A percentile compares a stretch with the other conserved stretches of the same genome.
Evolutionary conservation across 352 stramenopile species (phyloP).

Genomic region (Aphanomyces cochlioides): DNA sequence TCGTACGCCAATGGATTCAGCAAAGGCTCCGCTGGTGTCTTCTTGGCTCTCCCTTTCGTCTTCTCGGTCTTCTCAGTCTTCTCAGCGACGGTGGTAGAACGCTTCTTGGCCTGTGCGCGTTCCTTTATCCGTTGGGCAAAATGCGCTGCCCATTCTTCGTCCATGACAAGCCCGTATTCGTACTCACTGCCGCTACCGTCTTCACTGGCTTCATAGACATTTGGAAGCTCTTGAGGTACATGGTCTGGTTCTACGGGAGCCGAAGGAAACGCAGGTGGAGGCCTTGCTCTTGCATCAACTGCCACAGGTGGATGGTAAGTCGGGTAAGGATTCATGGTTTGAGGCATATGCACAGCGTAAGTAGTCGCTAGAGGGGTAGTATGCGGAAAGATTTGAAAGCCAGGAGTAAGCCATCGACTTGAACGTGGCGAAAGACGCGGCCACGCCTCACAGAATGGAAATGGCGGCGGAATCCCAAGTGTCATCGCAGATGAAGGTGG

Average conservation of each 20-base stretch:
- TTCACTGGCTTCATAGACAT: neutral
- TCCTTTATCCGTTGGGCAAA: constrained; percentile 32
- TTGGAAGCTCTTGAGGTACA: too few relatives aligned
- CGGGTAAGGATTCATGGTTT: too few relatives aligned
- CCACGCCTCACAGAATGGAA: constrained; percentile 73
- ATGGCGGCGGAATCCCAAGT: constrained; percentile 58
- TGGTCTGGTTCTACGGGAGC: too few relatives aligned
- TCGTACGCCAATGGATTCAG: constrained; percentile 21
- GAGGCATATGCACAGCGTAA: too few relatives aligned
- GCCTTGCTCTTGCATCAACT: too few relatives aligned
- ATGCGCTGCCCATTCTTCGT: constrained; percentile 61
- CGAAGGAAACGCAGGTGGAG: too few relatives aligned
- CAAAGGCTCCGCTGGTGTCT: constrained; percentile 9
- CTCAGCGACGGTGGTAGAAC: neutral
- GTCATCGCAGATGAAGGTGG: too few relatives aligned
- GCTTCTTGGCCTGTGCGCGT: constrained; percentile 20
- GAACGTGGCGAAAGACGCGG: constrained; percentile 41
- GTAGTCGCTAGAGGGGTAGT: too few relatives aligned
- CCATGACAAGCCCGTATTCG: constrained; percentile 69
- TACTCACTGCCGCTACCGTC: constrained; percentile 39
- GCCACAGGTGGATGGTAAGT: too few relatives aligned
- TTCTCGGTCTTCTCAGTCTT: constrained; percentile 13
- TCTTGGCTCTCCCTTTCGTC: neutral
- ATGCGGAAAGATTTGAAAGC: neutral
- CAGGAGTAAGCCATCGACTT: constrained; percentile 50